Evolutionary conservation across 352 stramenopile genomes (phyloP).

Genomic region (Phytopythium oedochilum): DNA sequence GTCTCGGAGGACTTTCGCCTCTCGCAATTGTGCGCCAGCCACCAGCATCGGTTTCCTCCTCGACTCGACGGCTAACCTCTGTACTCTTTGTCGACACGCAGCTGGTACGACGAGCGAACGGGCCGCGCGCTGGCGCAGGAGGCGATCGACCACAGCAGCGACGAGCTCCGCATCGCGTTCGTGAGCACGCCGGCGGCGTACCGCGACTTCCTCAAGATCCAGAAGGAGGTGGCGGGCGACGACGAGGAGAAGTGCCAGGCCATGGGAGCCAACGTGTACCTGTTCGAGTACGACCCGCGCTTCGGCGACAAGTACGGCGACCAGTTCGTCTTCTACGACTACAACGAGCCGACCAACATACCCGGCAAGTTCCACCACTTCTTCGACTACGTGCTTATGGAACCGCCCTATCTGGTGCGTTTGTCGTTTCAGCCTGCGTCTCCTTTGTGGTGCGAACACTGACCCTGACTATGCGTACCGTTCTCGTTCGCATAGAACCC

Average conservation of each 20-base stretch:
- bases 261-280: conserved; percentile 35
- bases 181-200: conserved; percentile 51
- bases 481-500: conserved; percentile 41
- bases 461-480: no score
- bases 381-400: conserved; percentile 53
- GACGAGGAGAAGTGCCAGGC: conserved; percentile 7
- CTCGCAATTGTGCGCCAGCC: conserved; percentile 42
- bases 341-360: conserved; percentile 43
- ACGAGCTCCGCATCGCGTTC: conserved; percentile 35
- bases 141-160: conserved; percentile 39
- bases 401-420: conserved; percentile 47
- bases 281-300: conserved; percentile 53
- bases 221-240: conserved; percentile 27
- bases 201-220: conserved; percentile 34
- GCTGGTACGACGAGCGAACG: conserved; percentile 49
- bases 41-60: no score
- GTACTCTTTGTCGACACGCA: no score
- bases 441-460: no score
- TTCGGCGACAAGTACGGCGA: conserved; percentile 46
- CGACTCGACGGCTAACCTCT: no score
- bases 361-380: conserved; percentile 47
- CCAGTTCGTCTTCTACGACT: conserved; percentile 60
- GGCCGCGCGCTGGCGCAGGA: conserved; percentile 40
- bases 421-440: no score
- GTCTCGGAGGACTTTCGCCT: conserved; percentile 54